A percentile compares a stretch with the other conserved stretches of the same genome.
Evolutionary conservation across 2,329 filamentous ascomycete species (phyloP).

Genomic region (Fusarium sublunatum): DNA sequence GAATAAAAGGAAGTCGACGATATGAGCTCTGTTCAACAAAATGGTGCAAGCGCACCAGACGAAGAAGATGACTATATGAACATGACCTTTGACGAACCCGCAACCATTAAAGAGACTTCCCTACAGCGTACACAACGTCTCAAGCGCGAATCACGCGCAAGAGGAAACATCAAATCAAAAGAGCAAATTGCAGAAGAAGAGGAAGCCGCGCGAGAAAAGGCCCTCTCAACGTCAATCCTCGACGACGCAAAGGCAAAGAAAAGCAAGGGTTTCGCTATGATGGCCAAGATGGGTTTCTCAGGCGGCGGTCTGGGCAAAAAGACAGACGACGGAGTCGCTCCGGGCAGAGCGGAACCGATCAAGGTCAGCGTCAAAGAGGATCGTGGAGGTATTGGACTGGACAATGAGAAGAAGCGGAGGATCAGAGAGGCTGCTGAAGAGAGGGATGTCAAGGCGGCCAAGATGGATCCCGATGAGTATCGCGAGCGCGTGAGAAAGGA

Average conservation of each 20-base stretch:
- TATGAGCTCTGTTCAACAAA: conserved; percentile 28
- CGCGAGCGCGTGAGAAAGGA: conserved; percentile 77
- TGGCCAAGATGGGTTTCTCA: conserved; percentile 94
- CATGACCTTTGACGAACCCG: conserved; percentile 83
- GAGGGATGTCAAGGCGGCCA: conserved; percentile 67
- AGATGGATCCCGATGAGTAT: conserved; percentile 76
- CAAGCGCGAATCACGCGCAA: conserved; percentile 73
- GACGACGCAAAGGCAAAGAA: conserved; percentile 64
- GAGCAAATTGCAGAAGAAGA: conserved; percentile 82
- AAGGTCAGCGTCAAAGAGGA: conserved; percentile 80
- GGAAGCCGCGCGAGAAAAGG: conserved; percentile 76
- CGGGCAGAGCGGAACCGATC: conserved; percentile 73
- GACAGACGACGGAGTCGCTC: conserved; percentile 59
- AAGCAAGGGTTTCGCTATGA: conserved; percentile 94
- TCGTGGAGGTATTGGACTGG: conserved; percentile 84
- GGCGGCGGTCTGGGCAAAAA: conserved; percentile 76
- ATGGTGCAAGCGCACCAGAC: conserved; percentile 42
- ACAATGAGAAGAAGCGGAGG: conserved; percentile 85
- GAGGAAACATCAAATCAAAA: conserved; percentile 80
- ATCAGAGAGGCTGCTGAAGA: conserved; percentile 71
- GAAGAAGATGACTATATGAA: conserved; percentile 97
- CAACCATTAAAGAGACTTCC: conserved; percentile 65
- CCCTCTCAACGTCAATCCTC: conserved; percentile 79
- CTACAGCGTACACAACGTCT: conserved; percentile 65
- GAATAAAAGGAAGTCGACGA: background rate